phyloP scores from a whole-genome alignment of 140 eudicot species.

The Senecio squalidus region DNA sequence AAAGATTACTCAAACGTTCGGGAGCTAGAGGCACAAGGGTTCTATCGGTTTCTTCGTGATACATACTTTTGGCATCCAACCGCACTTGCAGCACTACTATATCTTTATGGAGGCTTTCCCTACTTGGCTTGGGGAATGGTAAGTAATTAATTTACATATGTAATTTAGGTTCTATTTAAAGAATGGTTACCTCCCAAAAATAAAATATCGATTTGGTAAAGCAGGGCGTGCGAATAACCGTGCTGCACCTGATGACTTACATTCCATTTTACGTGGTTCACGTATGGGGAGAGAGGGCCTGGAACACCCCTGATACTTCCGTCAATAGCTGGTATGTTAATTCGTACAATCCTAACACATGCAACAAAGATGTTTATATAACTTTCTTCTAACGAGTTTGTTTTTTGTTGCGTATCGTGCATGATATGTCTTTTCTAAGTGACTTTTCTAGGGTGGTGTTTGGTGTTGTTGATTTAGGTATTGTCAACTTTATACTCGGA shows the following conservation, averaged over 20 bases:
- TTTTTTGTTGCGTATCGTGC: no score
- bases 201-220: neutral
- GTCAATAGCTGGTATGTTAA: slow-evolving; percentile 45
- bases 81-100: neutral
- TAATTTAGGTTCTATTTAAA: no score
- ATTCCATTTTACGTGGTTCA: slow-evolving; percentile 4
- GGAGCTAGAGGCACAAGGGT: slow-evolving; percentile 7
- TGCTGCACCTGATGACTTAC: neutral
- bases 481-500: no score
- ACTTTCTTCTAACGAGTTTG: no score
- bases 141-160: neutral
- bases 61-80: slow-evolving; percentile 10
- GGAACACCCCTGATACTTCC: slow-evolving; percentile 61
- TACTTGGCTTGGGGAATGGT: slow-evolving; percentile 16
- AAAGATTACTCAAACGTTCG: neutral
- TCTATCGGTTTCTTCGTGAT: slow-evolving; percentile 14
- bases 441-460: no score
- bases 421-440: no score
- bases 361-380: no score
- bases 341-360: neutral
- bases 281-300: slow-evolving; percentile 9
- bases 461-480: no score
- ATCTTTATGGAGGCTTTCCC: slow-evolving; percentile 7
- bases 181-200: neutral
- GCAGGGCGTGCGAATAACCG: slow-evolving; percentile 5